Percentiles rank a stretch among this genome's conserved stretches.
These are phyloP conservation scores for Suillus lakei DNA, from an alignment of 768 basidiomycete species.

Conservation along the genomic window DNA sequence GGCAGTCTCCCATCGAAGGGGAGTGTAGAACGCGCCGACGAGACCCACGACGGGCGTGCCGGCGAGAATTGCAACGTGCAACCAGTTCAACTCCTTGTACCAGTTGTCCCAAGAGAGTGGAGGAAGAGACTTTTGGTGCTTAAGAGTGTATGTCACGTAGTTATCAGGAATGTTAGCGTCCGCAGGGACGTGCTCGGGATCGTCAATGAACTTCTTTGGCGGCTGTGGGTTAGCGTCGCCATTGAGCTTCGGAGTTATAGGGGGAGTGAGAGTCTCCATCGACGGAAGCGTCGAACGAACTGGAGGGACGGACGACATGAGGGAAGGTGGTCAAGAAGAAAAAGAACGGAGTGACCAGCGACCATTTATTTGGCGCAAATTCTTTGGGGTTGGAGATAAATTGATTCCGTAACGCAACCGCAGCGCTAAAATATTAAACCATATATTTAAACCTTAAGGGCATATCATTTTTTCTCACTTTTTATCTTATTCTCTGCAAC, in stretches of 20 bases:
- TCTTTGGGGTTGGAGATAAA: slow-evolving; percentile 35
- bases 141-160: slow-evolving; percentile 79
- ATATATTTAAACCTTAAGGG: background rate
- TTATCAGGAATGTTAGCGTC: slow-evolving; percentile 78
- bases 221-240: background rate
- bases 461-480: background rate
- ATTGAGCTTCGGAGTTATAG: slow-evolving; percentile 10
- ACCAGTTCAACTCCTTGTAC: slow-evolving; percentile 71
- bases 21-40: slow-evolving; percentile 70
- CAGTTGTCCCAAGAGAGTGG: slow-evolving; percentile 67
- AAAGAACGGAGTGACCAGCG: slow-evolving; percentile 14
- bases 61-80: slow-evolving; percentile 74
- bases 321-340: slow-evolving; percentile 27
- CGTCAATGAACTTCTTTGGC: slow-evolving; percentile 23
- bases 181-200: slow-evolving; percentile 40
- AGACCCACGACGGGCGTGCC: slow-evolving; percentile 76
- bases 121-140: slow-evolving; percentile 67
- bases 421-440: background rate
- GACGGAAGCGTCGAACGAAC: slow-evolving; percentile 19
- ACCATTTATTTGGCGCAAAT: slow-evolving; percentile 30
- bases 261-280: slow-evolving; percentile 15
- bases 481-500: background rate
- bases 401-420: slow-evolving; percentile 4
- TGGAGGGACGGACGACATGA: slow-evolving; percentile 33
- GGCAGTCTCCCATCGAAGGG: slow-evolving; percentile 73